Evolutionary conservation across 176 grass and related monocot species (phyloP), one percentile per base, ranked within the genome.

Genomic region (Typha latifolia): DNA sequence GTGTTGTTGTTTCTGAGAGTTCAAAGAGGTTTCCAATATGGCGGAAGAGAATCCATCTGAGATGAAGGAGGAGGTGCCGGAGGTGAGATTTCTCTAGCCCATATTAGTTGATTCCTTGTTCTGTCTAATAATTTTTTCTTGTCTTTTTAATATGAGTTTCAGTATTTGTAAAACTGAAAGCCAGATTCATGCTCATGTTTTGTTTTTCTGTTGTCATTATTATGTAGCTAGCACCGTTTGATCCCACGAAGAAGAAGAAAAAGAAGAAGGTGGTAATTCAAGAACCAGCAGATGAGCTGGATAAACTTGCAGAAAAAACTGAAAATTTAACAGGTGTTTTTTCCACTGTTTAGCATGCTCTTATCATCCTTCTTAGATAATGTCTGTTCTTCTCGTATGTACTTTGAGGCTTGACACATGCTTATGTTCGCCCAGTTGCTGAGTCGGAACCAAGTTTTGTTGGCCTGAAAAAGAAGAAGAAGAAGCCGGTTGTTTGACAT

Each of bases 221-320:
- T 76, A 43, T 74, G 49, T 66, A 99, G 95, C 74, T 94, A 64
- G 72, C 83, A 43, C 89, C 89, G 69, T 99, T 99, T 74, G 95
- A 93, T 62, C 95, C 95, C 0, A 77, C 83, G 26, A 99, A 90
- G 77, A 99, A 99, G n/a, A 99, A 99, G 89, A 94, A 99, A 81
- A 94, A 99, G 81, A 99, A 99, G 84, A 99, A 99, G 74, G 84
- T 90, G 13, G 76, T 84, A 31, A 85, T 99, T 78, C 85, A 86
- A 77, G 86, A 99, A 56, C 81, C 89, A 63, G 69, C 73, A 12
- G 95, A 99, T 55, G 89, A 90, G 27, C 63, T 86, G 20, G 95
- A 90, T 61, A 90, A 90, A 74, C 68, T 91, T 57, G 73, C 73
- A 32, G 89, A 99, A 21, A 85, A 87, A 66, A 73, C 95, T 7